Base-by-base conservation (phyloP, 352 stramenopile genomes). In the Albugo candida region DNA sequence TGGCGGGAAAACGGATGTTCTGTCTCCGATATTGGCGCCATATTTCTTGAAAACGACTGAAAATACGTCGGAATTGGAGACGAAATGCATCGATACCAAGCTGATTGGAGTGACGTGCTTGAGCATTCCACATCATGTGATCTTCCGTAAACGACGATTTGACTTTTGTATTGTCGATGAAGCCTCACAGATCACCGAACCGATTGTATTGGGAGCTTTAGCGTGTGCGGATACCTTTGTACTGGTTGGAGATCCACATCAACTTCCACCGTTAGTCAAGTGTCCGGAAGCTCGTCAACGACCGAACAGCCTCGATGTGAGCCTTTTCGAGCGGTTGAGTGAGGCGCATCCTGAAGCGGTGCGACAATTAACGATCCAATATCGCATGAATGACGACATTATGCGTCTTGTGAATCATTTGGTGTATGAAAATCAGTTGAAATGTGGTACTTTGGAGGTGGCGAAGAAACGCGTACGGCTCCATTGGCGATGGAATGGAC, bases 121-220 rank as follows among this genome's bases (percentile, higher is more conserved):
- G 14, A 73, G 69, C 19, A 63, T 84, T 13, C 86, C 73, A 40
- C 77, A 59, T 57, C 67, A 88, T 42, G 72, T 82, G 19, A 55
- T 92, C 2, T 86, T 89, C 48, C 48, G 55, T 11, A 77, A 82
- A 52, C 75, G 93, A 39, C 56, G 87, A 14, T 98, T 98, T 56
- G 95, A 99, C 63, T 92, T 97, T 51, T 96, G 94, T 40, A 97
- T 99, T 49, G 88, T 99, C 1, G 95, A 99, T 44, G 95, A 99
- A 64, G 94, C 94, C 4, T 94, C 92, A 27, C 95, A 99, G 71
- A 97, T 97, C n/a, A 96, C 81, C 11, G 83, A 98, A 62, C 94
- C 95, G 16, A 82, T 95, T 12, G 69, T 94, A 24, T 48, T 98
- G 10, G 89, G 92, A 4, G 81, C 92, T n/a, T 55, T 98, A 4